These are phyloP conservation scores for Pichia sp. DNA, from an alignment of 1,139 yeast species.

Conservation along the genomic window DNA sequence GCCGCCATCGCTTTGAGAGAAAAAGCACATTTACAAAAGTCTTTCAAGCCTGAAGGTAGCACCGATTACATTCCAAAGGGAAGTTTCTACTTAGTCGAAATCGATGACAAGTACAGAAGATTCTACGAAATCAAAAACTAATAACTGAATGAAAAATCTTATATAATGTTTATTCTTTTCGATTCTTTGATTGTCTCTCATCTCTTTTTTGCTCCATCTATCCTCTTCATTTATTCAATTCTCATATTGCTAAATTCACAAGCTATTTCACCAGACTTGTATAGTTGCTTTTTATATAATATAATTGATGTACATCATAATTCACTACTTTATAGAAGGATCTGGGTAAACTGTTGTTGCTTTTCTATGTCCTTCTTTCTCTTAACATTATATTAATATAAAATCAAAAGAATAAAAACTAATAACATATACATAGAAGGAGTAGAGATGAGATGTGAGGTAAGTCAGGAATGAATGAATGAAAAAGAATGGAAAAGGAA, in stretches of 20 bases:
- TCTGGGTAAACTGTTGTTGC: too few relatives aligned
- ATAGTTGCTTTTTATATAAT: neutral
- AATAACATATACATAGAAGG: neutral
- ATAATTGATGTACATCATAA: neutral
- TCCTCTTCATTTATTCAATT: slow-evolving; percentile 1
- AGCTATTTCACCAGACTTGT: neutral
- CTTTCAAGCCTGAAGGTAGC: slow-evolving; percentile 73
- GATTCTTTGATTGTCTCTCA: neutral
- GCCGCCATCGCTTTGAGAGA: slow-evolving; percentile 83
- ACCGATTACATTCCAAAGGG: slow-evolving; percentile 68
- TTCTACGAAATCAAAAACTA: slow-evolving; percentile 44
- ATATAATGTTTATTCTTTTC: neutral
- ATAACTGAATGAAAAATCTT: neutral
- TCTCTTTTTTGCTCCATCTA: slow-evolving; percentile 1
- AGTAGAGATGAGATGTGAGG: neutral
- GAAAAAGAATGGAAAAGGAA: neutral
- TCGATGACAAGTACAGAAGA: slow-evolving; percentile 91
- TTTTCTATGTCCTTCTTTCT: too few relatives aligned
- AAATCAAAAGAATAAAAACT: neutral
- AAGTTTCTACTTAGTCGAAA: slow-evolving; percentile 75
- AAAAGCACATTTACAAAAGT: slow-evolving; percentile 77
- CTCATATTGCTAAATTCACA: neutral
- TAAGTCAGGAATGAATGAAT: neutral
- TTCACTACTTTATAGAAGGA: neutral
- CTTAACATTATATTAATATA: neutral